Evolutionary conservation across 2,329 filamentous ascomycete species (phyloP).

Genomic region (Aspergillus clavatus): DNA sequence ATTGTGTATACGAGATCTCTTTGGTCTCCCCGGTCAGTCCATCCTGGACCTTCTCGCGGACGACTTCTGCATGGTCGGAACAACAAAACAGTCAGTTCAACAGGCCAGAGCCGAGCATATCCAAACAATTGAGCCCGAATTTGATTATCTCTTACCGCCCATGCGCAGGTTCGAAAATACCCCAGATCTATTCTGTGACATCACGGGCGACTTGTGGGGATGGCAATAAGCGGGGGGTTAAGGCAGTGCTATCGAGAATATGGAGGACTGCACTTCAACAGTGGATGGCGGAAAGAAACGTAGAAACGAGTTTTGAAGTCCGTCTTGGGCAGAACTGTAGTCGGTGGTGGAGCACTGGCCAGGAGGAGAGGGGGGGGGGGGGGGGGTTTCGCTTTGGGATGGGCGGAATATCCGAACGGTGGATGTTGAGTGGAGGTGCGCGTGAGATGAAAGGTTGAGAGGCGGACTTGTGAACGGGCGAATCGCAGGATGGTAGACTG

Average conservation of each 20-base stretch:
- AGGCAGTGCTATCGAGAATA: slow-evolving; percentile 37
- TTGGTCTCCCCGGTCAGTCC: slow-evolving; percentile 93
- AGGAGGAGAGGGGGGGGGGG: no score
- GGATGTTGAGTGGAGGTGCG: slow-evolving; percentile 28
- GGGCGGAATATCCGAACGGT: slow-evolving; percentile 33
- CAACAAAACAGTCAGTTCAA: slow-evolving; percentile 13
- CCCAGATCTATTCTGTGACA: slow-evolving; percentile 90
- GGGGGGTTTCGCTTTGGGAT: slow-evolving; percentile 27
- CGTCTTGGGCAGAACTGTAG: slow-evolving; percentile 49
- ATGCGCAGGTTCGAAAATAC: slow-evolving; percentile 86
- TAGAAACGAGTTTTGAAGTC: slow-evolving; percentile 42
- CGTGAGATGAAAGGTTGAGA: slow-evolving; percentile 33
- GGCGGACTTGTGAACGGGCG: slow-evolving; percentile 19
- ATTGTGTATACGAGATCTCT: slow-evolving; percentile 97
- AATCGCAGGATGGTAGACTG: slow-evolving; percentile 23
- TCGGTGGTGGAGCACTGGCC: slow-evolving; percentile 31
- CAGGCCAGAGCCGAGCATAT: background rate
- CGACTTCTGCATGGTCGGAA: slow-evolving; percentile 64
- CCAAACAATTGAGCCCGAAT: slow-evolving; percentile 6
- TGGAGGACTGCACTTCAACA: slow-evolving; percentile 43
- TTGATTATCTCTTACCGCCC: slow-evolving; percentile 70
- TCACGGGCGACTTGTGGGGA: slow-evolving; percentile 42
- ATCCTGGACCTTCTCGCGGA: slow-evolving; percentile 98
- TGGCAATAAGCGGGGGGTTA: slow-evolving; percentile 14
- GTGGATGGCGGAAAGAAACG: slow-evolving; percentile 39